phyloP scores from a whole-genome alignment of 768 basidiomycete genomes.

The Mycena latifolia region DNA sequence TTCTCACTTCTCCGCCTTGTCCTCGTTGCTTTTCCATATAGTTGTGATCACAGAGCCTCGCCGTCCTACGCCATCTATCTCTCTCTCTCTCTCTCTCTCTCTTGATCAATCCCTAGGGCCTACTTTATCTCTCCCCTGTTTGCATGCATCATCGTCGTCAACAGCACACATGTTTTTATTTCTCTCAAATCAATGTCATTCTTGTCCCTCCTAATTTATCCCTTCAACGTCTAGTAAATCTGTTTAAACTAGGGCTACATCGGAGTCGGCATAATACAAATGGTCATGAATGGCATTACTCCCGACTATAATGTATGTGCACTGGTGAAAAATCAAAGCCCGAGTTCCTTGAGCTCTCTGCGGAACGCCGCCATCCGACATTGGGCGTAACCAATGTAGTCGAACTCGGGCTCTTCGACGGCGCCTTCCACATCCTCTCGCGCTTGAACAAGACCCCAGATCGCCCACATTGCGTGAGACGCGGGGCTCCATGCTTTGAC shows the following conservation, averaged over 20 bases:
- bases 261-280: slow-evolving; percentile 22
- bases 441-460: slow-evolving; percentile 96
- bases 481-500: slow-evolving; percentile 92
- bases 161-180: slow-evolving; percentile 42
- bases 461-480: slow-evolving; percentile 91
- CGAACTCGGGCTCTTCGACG: slow-evolving; percentile 80
- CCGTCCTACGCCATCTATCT: slow-evolving; percentile 36
- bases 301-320: neutral
- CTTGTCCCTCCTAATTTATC: slow-evolving; percentile 33
- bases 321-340: slow-evolving; percentile 1
- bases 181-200: slow-evolving; percentile 34
- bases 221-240: neutral
- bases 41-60: slow-evolving; percentile 18
- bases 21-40: slow-evolving; percentile 32
- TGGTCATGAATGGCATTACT: neutral
- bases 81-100: slow-evolving; percentile 40
- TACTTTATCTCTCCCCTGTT: slow-evolving; percentile 56
- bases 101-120: slow-evolving; percentile 47
- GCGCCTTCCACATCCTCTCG: slow-evolving; percentile 75
- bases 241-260: slow-evolving; percentile 30
- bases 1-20: slow-evolving; percentile 37
- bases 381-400: slow-evolving; percentile 87
- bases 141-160: slow-evolving; percentile 45
- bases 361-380: slow-evolving; percentile 77
- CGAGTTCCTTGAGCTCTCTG: slow-evolving; percentile 56